A percentile compares a stretch with the other conserved stretches of the same genome.
phyloP scores from a whole-genome alignment of 2,329 filamentous ascomycete genomes.

The Periglandula ipomoeae region DNA sequence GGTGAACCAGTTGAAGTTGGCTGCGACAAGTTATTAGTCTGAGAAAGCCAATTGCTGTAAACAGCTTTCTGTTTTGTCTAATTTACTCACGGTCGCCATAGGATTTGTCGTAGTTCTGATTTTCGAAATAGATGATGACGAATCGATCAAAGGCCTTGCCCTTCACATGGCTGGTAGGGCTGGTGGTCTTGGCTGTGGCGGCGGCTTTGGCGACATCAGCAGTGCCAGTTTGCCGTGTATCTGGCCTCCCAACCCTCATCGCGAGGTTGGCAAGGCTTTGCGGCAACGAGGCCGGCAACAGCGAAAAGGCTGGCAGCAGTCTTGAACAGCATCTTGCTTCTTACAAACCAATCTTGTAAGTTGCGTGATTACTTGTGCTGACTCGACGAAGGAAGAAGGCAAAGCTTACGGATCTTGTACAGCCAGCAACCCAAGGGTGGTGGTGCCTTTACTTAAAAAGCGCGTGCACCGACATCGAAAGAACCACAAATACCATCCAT shows the following conservation, averaged over 20 bases:
- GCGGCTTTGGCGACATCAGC: constrained; percentile 44
- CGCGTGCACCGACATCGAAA: neutral
- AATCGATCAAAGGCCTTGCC: constrained; percentile 67
- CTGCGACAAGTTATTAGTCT: constrained; percentile 6
- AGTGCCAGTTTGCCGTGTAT: constrained; percentile 43
- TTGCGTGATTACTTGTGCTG: neutral
- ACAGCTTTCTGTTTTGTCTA: neutral
- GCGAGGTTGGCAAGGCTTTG: constrained; percentile 8
- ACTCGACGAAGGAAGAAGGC: neutral
- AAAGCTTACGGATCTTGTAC: neutral
- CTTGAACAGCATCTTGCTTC: constrained; percentile 11
- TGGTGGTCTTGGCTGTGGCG: constrained; percentile 51
- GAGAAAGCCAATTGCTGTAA: neutral
- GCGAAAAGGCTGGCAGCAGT: constrained; percentile 15
- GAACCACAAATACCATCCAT: no score
- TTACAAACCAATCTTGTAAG: neutral
- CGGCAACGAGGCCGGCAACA: constrained; percentile 17
- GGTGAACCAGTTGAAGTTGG: constrained; percentile 20
- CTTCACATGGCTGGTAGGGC: constrained; percentile 53
- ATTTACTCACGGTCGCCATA: constrained; percentile 46
- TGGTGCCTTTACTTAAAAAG: neutral
- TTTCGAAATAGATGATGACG: constrained; percentile 69
- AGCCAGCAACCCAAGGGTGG: neutral
- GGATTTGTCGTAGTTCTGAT: constrained; percentile 60
- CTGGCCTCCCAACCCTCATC: constrained; percentile 24